These are phyloP conservation scores for Calonectria honghensis DNA, from an alignment of 2,329 filamentous ascomycete species.

Conservation along the genomic window DNA sequence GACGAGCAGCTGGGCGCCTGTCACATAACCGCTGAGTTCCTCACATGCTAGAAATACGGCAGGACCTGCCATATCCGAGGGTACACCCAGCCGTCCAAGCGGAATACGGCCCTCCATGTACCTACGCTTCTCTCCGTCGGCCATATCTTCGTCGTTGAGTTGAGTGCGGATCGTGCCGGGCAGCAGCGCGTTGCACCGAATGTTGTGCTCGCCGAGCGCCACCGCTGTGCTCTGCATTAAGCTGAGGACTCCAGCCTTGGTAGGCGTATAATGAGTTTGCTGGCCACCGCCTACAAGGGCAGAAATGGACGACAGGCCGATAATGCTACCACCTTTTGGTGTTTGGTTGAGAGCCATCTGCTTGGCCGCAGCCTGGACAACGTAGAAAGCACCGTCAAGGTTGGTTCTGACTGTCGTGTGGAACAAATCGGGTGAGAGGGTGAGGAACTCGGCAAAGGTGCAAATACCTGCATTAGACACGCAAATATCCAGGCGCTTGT, in stretches of 20 bases:
- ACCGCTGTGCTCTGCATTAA: constrained; percentile 90
- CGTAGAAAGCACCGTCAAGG: constrained; percentile 91
- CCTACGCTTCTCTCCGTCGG: constrained; percentile 80
- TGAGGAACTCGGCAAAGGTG: constrained; percentile 90
- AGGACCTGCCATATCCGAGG: constrained; percentile 86
- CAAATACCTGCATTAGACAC: constrained; percentile 93
- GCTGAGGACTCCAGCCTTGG: constrained; percentile 87
- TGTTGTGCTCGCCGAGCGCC: constrained; percentile 83
- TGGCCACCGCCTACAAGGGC: constrained; percentile 85
- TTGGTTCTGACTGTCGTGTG: constrained; percentile 85
- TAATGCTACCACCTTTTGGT: constrained; percentile 85
- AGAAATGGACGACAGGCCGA: constrained; percentile 83
- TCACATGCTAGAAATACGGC: constrained; percentile 90
- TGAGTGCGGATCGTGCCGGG: constrained; percentile 90
- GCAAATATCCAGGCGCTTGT: constrained; percentile 82
- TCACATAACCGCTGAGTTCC: constrained; percentile 87
- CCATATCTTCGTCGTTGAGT: constrained; percentile 88
- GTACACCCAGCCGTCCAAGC: constrained; percentile 82
- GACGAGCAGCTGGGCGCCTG: constrained; percentile 87
- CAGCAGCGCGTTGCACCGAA: constrained; percentile 88
- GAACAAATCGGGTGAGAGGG: constrained; percentile 82
- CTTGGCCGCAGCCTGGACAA: constrained; percentile 87
- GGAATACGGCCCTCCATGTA: constrained; percentile 91
- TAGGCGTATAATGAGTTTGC: constrained; percentile 92
- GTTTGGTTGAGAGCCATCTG: constrained; percentile 82